Evolutionary conservation across 2,329 filamentous ascomycete species (phyloP).

Genomic region (Madurella fahalii): DNA sequence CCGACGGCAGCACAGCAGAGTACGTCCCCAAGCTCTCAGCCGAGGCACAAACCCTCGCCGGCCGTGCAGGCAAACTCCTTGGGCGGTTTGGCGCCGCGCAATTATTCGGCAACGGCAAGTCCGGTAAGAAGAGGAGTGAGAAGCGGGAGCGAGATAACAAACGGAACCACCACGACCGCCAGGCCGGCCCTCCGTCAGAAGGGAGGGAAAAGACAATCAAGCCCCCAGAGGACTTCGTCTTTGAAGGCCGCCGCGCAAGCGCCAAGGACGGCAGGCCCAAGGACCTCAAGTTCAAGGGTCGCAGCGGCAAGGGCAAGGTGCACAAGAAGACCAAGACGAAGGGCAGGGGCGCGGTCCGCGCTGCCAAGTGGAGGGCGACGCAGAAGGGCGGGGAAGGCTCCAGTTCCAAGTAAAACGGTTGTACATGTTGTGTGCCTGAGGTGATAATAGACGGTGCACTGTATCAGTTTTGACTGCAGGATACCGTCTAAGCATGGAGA

Average conservation of each 20-base stretch:
- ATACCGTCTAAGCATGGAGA: too few species aligned
- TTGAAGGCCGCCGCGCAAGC: conserved; percentile 74
- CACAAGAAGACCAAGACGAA: not conserved
- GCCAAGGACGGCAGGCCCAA: conserved; percentile 60
- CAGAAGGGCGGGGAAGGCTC: conserved; percentile 2
- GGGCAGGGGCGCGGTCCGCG: conserved; percentile 15
- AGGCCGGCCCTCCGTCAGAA: conserved; percentile 28
- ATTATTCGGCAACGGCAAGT: conserved; percentile 6
- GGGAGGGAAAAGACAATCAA: conserved; percentile 39
- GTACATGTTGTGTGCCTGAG: too few species aligned
- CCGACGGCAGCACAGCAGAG: conserved; percentile 34
- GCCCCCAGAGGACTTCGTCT: conserved; percentile 68
- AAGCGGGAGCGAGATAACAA: not conserved
- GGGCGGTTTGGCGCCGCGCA: conserved; percentile 62
- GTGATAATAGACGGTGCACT: too few species aligned
- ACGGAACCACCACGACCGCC: not conserved
- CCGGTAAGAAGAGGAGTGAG: not conserved
- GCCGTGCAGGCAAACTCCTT: conserved; percentile 70
- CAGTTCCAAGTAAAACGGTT: not conserved
- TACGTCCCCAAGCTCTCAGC: conserved; percentile 69
- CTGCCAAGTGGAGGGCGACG: conserved; percentile 20
- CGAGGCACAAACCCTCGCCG: conserved; percentile 65
- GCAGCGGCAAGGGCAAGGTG: conserved; percentile 33
- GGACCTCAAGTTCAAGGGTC: conserved; percentile 53
- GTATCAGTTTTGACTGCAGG: too few species aligned